Evolutionary conservation across 23 red algal species (phyloP).

Genomic region (Agarophyton chilense): DNA sequence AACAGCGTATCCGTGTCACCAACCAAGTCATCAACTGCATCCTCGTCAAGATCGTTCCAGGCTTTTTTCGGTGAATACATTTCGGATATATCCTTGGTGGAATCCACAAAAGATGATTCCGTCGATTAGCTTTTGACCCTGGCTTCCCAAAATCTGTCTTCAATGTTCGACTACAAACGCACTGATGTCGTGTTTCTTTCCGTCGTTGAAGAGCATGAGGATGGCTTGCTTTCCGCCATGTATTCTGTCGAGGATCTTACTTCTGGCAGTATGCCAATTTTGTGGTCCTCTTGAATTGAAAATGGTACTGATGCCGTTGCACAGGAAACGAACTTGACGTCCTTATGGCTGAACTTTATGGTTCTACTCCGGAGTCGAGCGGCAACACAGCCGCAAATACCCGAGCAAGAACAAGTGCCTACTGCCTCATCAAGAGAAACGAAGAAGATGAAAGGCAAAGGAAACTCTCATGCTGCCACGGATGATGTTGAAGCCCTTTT

Average conservation of each 20-base stretch:
- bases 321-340: constrained; percentile 76
- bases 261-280: neutral
- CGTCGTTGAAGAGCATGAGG: neutral
- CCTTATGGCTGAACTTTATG: constrained; percentile 53
- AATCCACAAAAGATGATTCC: neutral
- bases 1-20: neutral
- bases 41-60: no score
- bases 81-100: neutral
- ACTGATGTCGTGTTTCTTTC: neutral
- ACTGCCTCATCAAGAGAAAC: constrained; percentile 18
- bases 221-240: neutral
- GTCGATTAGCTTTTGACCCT: neutral
- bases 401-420: constrained; percentile 37
- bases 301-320: no score
- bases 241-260: neutral
- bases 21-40: no score
- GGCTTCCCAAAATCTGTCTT: no score
- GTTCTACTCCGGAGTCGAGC: neutral
- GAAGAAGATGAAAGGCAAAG: constrained; percentile 79
- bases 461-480: neutral
- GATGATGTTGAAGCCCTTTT: constrained; percentile 75
- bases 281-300: neutral
- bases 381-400: constrained; percentile 1
- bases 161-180: no score
- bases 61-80: neutral